These are phyloP conservation scores for Xylaria sp. DNA, from an alignment of 495 filamentous ascomycete species.

Conservation along the genomic window DNA sequence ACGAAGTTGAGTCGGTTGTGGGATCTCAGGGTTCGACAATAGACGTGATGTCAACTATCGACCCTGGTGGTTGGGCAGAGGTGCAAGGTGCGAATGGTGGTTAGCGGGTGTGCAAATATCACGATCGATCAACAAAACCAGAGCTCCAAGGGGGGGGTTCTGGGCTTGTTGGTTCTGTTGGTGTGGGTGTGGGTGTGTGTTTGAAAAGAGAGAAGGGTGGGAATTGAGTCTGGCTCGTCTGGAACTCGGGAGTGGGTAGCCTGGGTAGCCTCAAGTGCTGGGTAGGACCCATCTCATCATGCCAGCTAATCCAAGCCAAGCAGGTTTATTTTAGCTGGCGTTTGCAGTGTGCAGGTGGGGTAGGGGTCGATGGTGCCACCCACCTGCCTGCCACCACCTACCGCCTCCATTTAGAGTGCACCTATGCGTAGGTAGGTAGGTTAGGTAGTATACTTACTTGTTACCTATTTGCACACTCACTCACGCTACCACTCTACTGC, in stretches of 20 bases:
- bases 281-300: constrained; percentile 13
- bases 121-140: constrained; percentile 44
- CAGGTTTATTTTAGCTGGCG: constrained; percentile 23
- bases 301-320: constrained; percentile 16
- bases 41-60: constrained; percentile 42
- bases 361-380: constrained; percentile 10
- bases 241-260: constrained; percentile 6
- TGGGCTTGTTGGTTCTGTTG: constrained; percentile 8
- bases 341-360: constrained; percentile 12
- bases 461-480: too few relatives aligned
- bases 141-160: constrained; percentile 28
- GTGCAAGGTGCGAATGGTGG: constrained; percentile 30
- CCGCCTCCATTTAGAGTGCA: not conserved
- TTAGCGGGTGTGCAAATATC: constrained; percentile 46
- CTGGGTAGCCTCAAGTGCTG: not conserved
- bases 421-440: too few relatives aligned
- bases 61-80: constrained; percentile 42
- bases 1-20: constrained; percentile 19
- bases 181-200: constrained; percentile 38
- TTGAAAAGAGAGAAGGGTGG: constrained; percentile 28
- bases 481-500: not conserved
- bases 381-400: too few relatives aligned
- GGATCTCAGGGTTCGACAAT: constrained; percentile 18
- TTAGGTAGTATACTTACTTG: too few relatives aligned
- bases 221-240: constrained; percentile 21